These are phyloP conservation scores for Phytophthora litchii DNA, from an alignment of 352 stramenopile genomes.

Conservation along the genomic window DNA sequence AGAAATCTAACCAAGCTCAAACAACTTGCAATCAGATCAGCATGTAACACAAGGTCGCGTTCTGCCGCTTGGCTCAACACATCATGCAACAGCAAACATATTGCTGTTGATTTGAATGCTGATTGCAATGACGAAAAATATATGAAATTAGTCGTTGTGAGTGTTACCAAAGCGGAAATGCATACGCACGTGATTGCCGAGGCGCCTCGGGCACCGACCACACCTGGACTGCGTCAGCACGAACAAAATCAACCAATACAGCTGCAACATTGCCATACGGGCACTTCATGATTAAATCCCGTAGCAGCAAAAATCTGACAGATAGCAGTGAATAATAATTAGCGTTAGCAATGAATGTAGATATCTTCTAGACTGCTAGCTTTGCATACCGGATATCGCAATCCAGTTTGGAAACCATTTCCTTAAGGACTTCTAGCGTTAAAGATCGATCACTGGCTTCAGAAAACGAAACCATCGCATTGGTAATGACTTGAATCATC, in stretches of 20 bases:
- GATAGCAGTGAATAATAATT: conserved; percentile 3
- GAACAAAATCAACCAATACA: conserved; percentile 66
- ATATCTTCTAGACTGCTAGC: neutral
- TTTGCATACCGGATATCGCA: conserved; percentile 41
- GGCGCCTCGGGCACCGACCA: conserved; percentile 40
- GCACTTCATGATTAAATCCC: conserved; percentile 51
- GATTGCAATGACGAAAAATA: neutral
- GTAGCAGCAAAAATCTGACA: conserved; percentile 57
- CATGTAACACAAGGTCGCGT: conserved; percentile 62
- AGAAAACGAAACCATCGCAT: conserved; percentile 72
- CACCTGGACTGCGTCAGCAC: conserved; percentile 43
- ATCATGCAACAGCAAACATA: conserved; percentile 42
- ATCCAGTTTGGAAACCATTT: conserved; percentile 44
- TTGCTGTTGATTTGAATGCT: conserved; percentile 34
- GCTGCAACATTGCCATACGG: conserved; percentile 78
- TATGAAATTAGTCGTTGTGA: conserved; percentile 9
- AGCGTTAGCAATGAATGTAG: neutral
- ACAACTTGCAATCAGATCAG: conserved; percentile 69
- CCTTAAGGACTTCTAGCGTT: conserved; percentile 42
- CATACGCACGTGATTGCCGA: conserved; percentile 37
- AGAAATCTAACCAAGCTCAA: conserved; percentile 72
- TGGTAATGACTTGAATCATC: conserved; percentile 66
- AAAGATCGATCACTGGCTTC: conserved; percentile 46
- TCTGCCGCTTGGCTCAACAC: conserved; percentile 51
- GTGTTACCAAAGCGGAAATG: too few species aligned